These are phyloP conservation scores for Botrytis galanthina DNA, from an alignment of 2,329 filamentous ascomycete genomes.

Conservation along the genomic window DNA sequence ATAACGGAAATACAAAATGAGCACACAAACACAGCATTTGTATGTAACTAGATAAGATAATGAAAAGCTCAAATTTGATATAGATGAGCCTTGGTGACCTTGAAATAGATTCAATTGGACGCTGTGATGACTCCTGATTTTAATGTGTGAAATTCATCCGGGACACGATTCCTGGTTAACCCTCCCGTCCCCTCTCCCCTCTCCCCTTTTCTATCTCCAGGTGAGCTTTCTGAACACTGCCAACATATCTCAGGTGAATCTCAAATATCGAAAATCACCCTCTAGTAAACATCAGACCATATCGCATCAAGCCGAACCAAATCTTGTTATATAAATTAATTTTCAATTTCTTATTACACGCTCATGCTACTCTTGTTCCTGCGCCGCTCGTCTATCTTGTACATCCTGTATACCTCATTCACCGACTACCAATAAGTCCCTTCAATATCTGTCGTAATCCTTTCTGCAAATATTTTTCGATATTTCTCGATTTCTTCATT, in stretches of 20 bases:
- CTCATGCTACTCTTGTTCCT: neutral
- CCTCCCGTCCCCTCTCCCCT: neutral
- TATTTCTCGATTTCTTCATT: neutral
- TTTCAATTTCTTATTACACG: conserved; percentile 13
- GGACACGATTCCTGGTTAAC: neutral
- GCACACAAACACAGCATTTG: neutral
- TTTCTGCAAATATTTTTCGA: neutral
- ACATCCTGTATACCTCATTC: conserved; percentile 1
- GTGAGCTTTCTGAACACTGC: neutral
- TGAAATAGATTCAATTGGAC: neutral
- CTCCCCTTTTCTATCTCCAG: neutral
- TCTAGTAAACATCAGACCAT: neutral
- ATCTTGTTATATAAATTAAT: neutral
- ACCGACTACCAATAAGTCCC: neutral
- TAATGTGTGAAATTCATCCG: neutral
- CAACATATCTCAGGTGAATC: neutral
- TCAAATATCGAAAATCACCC: neutral
- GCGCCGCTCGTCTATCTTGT: neutral
- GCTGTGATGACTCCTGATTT: neutral
- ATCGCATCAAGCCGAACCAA: neutral
- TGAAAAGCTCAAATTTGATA: neutral
- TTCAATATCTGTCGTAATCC: neutral
- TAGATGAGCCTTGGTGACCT: neutral
- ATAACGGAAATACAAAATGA: neutral
- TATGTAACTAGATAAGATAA: neutral